These are phyloP conservation scores for Podaxis carcinomalis DNA, from an alignment of 768 basidiomycete genomes.

Conservation along the genomic window DNA sequence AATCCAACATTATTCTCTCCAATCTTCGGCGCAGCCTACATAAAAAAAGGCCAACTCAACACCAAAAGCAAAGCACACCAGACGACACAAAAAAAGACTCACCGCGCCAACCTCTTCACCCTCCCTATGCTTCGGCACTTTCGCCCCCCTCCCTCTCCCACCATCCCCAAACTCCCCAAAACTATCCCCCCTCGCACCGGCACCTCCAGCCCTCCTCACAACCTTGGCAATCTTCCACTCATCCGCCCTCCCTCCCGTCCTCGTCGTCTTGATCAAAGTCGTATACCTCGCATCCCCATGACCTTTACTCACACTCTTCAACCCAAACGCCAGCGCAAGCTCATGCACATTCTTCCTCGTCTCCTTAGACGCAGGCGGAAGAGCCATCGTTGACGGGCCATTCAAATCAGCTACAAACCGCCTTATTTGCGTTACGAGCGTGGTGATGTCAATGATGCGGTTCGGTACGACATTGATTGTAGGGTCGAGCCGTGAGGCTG, in stretches of 20 bases:
- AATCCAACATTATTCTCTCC: slow-evolving; percentile 81
- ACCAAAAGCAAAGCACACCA: background rate
- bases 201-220: slow-evolving; percentile 33
- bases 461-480: slow-evolving; percentile 39
- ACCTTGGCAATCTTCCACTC: slow-evolving; percentile 54
- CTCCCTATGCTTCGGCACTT: slow-evolving; percentile 56
- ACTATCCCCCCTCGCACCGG: slow-evolving; percentile 27
- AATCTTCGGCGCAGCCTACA: slow-evolving; percentile 76
- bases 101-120: slow-evolving; percentile 88
- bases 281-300: slow-evolving; percentile 69
- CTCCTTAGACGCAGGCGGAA: slow-evolving; percentile 77
- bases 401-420: slow-evolving; percentile 60
- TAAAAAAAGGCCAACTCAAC: background rate
- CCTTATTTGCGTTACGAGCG: slow-evolving; percentile 68
- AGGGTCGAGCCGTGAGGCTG: slow-evolving; percentile 41
- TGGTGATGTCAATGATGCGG: slow-evolving; percentile 57
- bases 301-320: slow-evolving; percentile 79
- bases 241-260: slow-evolving; percentile 48
- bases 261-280: slow-evolving; percentile 65
- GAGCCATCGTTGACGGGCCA: slow-evolving; percentile 47
- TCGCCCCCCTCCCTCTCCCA: slow-evolving; percentile 16
- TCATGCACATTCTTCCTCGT: slow-evolving; percentile 74
- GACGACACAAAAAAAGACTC: slow-evolving; percentile 16
- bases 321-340: slow-evolving; percentile 69
- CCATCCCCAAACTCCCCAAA: slow-evolving; percentile 31